phyloP scores from a whole-genome alignment of 139 green algal genomes.

The Chlorella sorokiniana region DNA sequence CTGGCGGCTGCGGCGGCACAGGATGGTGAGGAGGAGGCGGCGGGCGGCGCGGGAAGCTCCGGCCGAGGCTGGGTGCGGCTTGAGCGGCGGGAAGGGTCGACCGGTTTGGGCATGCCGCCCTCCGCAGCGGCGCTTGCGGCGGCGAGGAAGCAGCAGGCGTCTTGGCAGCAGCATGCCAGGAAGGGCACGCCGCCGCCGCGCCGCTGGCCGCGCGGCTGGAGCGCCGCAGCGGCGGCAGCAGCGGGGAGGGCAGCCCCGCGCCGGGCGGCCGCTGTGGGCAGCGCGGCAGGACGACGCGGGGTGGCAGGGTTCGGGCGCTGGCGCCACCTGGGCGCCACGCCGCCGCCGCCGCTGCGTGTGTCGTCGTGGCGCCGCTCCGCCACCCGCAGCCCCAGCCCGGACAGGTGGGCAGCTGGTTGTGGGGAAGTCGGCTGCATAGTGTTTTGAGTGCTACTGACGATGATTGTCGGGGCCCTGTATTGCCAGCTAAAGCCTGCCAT shows the following conservation, averaged over 20 bases:
- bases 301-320: too few species aligned
- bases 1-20: neutral
- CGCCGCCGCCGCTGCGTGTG: neutral
- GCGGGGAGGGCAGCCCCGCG: neutral
- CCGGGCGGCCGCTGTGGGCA: too few species aligned
- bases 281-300: too few species aligned
- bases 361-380: slow-evolving; percentile 3
- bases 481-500: too few species aligned
- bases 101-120: too few species aligned
- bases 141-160: too few species aligned
- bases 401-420: neutral
- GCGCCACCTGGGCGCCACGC: neutral
- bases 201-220: neutral
- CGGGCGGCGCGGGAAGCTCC: neutral
- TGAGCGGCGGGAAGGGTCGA: neutral
- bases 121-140: too few species aligned
- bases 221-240: slow-evolving; percentile 13
- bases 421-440: neutral
- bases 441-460: too few species aligned
- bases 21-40: neutral
- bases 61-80: neutral
- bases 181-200: neutral
- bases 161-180: too few species aligned
- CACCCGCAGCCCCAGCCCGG: slow-evolving; percentile 15
- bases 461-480: too few species aligned